Evolutionary conservation across 2,329 filamentous ascomycete genomes (phyloP), one percentile per base, ranked within the genome.

Genomic region (Penicillium sp.): DNA sequence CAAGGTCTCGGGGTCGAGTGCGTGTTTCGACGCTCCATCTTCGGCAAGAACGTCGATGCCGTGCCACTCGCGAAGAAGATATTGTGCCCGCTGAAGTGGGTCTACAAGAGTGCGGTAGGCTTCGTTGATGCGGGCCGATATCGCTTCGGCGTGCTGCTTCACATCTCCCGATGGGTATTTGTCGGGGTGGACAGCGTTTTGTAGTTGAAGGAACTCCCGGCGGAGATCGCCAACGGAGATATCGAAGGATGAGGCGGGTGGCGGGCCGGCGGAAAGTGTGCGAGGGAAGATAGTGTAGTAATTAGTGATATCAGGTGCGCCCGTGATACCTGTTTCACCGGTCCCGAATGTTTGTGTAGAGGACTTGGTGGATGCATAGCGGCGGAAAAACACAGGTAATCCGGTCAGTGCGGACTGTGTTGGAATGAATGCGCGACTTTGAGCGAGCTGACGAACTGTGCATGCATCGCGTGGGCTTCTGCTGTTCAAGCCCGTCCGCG

Each of bases 251-350:
- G 92, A 89, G 0, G 70, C 54, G 0, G 93, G 93, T 0, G 95
- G 95, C 0, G 91, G 90, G 2, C 93, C 93, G 1, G 74, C 53
- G 0, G 92, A 85, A 3, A 97, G 82, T 3, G 92, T 90, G 31
- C 83, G 72, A 1, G 93, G 92, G 81, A 99, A 99, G 77, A 98
- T 86, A 55, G 88, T 85, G 82, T 97, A 98, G 81, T 93, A 86
- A 54, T 88, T 91, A 39, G 73, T 74, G 49, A 74, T 71, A 53
- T 78, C 70, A 2, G 74, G 74, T 29, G 68, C 62, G 35, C 57
- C 59, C 26, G 57, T 46, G n/a, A 66, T 49, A n/a, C 49, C 43
- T 39, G 27, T 31, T 35, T 62, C 49, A 16, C n/a, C 46, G 11
- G 52, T 13, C 19, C 50, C 49, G 19, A 47, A 39, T 21, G 58